Evolutionary conservation across 176 grass and related monocot species (phyloP).

Genomic region (Triticum aestivum): DNA sequence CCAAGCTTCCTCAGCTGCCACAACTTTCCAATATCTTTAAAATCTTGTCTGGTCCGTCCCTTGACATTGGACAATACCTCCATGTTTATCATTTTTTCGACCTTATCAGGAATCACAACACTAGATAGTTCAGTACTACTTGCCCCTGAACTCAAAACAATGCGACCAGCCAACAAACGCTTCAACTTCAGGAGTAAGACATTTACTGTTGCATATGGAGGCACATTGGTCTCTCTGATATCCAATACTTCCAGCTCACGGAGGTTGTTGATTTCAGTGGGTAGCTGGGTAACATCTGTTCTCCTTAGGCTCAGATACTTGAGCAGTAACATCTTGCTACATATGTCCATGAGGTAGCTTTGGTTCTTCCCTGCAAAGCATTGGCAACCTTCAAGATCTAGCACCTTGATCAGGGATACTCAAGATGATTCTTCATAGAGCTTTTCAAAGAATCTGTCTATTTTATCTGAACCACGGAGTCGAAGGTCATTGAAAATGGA

Average conservation of each 20-base stretch:
- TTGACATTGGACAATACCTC: slow-evolving; percentile 19
- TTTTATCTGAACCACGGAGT: background rate
- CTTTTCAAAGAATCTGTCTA: background rate
- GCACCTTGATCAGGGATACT: background rate
- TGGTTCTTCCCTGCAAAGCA: background rate
- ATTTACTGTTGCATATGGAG: background rate
- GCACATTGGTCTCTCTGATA: slow-evolving; percentile 13
- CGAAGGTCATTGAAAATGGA: background rate
- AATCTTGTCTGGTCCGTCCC: background rate
- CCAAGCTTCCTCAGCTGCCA: background rate
- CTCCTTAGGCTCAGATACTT: slow-evolving; percentile 4
- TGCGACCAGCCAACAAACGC: background rate
- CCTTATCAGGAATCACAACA: background rate
- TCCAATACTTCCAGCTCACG: slow-evolving; percentile 22
- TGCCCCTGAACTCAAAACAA: no score
- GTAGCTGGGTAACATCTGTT: background rate
- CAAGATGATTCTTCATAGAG: background rate
- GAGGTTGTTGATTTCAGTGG: slow-evolving; percentile 26
- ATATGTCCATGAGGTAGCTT: background rate
- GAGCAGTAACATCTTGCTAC: background rate
- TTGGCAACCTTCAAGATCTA: background rate
- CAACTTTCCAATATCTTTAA: background rate
- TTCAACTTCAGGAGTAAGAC: background rate
- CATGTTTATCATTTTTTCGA: background rate
- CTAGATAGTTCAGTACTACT: background rate